A percentile compares a stretch with the other conserved stretches of the same genome.
These are phyloP conservation scores for Hypoxylon intermedium DNA, from an alignment of 495 filamentous ascomycete genomes.

Conservation along the genomic window DNA sequence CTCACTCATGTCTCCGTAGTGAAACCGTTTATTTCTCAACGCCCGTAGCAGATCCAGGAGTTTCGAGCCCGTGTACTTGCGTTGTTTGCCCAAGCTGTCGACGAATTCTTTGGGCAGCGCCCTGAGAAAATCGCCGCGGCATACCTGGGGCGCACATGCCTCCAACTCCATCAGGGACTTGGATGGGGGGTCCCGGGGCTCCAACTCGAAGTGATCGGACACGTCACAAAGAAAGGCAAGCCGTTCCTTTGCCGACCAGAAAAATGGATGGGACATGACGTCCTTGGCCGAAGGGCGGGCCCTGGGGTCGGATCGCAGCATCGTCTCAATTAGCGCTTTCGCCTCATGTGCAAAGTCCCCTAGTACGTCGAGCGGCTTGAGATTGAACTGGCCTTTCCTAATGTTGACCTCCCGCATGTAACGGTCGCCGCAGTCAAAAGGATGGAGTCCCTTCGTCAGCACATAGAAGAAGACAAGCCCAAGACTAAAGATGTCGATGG, in stretches of 20 bases:
- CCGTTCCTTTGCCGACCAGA: conserved; percentile 87
- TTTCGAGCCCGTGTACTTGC: conserved; percentile 85
- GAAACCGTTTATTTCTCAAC: conserved; percentile 92
- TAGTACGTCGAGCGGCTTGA: conserved; percentile 71
- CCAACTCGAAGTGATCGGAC: conserved; percentile 93
- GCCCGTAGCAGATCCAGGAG: conserved; percentile 89
- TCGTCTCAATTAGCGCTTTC: conserved; percentile 79
- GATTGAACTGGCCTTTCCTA: conserved; percentile 79
- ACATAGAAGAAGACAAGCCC: conserved; percentile 98
- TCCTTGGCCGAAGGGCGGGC: conserved; percentile 72
- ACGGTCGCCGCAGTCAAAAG: conserved; percentile 89
- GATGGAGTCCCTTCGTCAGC: conserved; percentile 87
- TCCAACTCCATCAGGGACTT: conserved; percentile 68
- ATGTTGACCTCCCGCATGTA: conserved; percentile 98
- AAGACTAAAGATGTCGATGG: conserved; percentile 95
- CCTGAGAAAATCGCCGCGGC: conserved; percentile 74
- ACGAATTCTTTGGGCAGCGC: conserved; percentile 79
- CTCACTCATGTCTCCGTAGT: conserved; percentile 90
- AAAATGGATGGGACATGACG: conserved; percentile 93
- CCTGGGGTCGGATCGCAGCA: conserved; percentile 78
- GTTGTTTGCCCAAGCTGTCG: conserved; percentile 88
- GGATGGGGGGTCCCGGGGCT: conserved; percentile 80
- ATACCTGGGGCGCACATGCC: conserved; percentile 42
- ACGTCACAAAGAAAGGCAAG: conserved; percentile 91
- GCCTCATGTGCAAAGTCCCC: conserved; percentile 88